Evolutionary conservation across 345 rosid genomes (phyloP).

Genomic region (Eucalyptus tenuipes): DNA sequence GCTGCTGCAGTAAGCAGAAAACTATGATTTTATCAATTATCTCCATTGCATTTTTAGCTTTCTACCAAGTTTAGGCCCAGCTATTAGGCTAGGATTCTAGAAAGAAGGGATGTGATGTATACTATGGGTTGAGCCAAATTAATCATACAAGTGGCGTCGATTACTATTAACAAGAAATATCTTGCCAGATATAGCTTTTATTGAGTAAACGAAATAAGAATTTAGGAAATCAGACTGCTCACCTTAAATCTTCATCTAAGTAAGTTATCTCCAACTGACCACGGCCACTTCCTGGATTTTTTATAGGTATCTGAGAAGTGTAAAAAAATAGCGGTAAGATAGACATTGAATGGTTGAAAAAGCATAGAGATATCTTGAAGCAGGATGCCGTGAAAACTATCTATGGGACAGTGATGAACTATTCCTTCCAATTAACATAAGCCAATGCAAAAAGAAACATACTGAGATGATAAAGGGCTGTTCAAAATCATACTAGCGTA

Average conservation of each 20-base stretch:
- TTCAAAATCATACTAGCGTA: background rate
- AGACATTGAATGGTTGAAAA: too few relatives aligned
- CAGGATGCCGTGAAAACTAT: background rate
- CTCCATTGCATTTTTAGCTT: background rate
- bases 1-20: background rate
- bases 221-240: background rate
- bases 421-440: background rate
- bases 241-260: slow-evolving; percentile 34
- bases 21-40: background rate
- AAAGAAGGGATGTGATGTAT: background rate
- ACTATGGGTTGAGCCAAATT: background rate
- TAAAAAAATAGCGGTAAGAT: background rate
- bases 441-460: background rate
- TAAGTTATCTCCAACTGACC: slow-evolving; percentile 39
- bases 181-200: background rate
- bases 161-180: background rate
- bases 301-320: slow-evolving; percentile 15
- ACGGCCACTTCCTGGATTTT: slow-evolving; percentile 28
- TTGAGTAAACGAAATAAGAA: background rate
- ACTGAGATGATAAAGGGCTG: background rate
- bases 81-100: background rate
- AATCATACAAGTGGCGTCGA: background rate
- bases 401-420: background rate
- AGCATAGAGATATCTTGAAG: background rate
- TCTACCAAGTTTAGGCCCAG: background rate